Base-by-base conservation (phyloP, 441 rosid species). In the Isatis lusitanica region DNA sequence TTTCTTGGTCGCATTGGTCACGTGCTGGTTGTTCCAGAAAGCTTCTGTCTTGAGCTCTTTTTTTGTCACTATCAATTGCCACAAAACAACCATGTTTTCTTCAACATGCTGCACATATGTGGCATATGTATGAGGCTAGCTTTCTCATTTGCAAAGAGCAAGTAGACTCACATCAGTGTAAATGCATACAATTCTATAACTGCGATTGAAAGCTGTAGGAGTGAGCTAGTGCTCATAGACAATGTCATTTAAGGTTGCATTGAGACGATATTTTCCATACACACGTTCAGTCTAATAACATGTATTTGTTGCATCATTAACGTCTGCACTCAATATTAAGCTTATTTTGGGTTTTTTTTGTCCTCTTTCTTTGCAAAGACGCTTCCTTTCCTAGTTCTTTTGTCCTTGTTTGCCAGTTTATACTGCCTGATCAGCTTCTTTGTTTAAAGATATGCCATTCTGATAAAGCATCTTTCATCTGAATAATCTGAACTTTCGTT, bases 381-480 rank as follows among this genome's bases (percentile, higher is more conserved):
- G 21, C 24, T 31, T 31, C 53, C 42, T 50, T 39, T 15, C 50
- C 71, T 66, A 48, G 39, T 40, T 50, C 42, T 66, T 28, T 53
- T 71, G 28, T 58, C 15, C 31, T 59, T 66, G 28, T 59, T 57
- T 65, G 31, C 51, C 38, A 48, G 50, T 66, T 55, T 31, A n/a
- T 63, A 57, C 51, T 70, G 55, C 28, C 17, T 71, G 50, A 57
- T 62, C 58, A 62, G 63, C 65, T 53, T 60, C 62, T 61, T 52
- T 59, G 69, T 36, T 52, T n/a, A 16, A 43, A 53, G 61, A 63
- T 59, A 52, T 63, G n/a, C 33, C 12, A 57, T 71, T 40, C 16
- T 40, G 63, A 39, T 65, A 30, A n/a, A 48, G 33, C 9, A 60
- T 53, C 16, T 42, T 33, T 9, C 53, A 36, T 24, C 17, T 66